phyloP scores from a whole-genome alignment of 768 basidiomycete genomes.

The Chlorophyllum brunneum region DNA sequence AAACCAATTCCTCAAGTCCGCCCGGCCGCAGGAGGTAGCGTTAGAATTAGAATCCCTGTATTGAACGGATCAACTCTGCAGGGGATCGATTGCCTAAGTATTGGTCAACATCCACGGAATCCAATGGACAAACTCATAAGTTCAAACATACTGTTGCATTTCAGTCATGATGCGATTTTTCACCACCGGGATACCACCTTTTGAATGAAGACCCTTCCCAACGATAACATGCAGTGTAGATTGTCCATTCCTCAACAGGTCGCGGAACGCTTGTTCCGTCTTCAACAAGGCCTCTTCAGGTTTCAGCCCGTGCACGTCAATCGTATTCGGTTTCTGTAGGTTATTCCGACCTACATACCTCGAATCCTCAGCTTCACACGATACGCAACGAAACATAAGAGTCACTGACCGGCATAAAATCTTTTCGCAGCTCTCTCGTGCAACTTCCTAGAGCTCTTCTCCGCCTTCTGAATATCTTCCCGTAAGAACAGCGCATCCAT shows the following conservation, averaged over 20 bases:
- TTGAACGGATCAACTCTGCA: conserved; percentile 74
- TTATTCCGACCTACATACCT: conserved; percentile 23
- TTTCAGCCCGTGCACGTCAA: conserved; percentile 50
- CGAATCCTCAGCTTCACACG: background rate
- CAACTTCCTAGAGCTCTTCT: conserved; percentile 30
- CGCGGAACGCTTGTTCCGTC: conserved; percentile 39
- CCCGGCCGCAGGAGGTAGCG: conserved; percentile 24
- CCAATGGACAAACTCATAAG: too few species aligned
- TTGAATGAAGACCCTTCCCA: conserved; percentile 83
- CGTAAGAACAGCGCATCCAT: conserved; percentile 37
- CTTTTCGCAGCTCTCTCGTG: conserved; percentile 44
- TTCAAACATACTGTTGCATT: conserved; percentile 54
- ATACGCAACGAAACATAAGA: background rate
- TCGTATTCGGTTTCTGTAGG: conserved; percentile 26
- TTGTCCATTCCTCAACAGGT: conserved; percentile 30
- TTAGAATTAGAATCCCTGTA: conserved; percentile 65
- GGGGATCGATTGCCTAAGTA: conserved; percentile 55
- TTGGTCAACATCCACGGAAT: background rate
- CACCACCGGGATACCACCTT: conserved; percentile 65
- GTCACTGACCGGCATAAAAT: conserved; percentile 35
- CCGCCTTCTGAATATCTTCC: conserved; percentile 32
- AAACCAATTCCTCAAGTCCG: too few species aligned
- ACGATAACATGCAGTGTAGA: conserved; percentile 40
- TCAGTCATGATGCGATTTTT: conserved; percentile 77
- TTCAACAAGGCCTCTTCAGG: conserved; percentile 41